A percentile compares a stretch with the other conserved stretches of the same genome.
These are phyloP conservation scores for Chaetomium sp. DNA, from an alignment of 2,329 filamentous ascomycete genomes.

Conservation along the genomic window DNA sequence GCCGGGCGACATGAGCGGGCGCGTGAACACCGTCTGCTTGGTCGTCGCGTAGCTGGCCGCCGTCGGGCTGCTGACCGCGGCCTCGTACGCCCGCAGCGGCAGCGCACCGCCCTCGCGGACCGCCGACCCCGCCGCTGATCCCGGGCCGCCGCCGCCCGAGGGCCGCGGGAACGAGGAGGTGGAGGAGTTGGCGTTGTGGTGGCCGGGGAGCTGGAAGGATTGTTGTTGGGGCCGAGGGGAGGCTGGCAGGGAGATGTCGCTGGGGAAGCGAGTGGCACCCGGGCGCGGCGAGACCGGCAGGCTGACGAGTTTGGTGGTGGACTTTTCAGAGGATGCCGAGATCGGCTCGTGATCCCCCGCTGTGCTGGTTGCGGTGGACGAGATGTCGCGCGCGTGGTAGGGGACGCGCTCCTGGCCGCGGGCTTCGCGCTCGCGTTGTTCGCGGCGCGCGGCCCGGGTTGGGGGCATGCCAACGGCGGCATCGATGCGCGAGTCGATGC, in stretches of 20 bases:
- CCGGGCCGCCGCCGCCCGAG: conserved; percentile 11
- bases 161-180: conserved; percentile 9
- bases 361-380: conserved; percentile 36
- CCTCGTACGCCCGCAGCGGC: conserved; percentile 64
- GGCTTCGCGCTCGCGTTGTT: conserved; percentile 22
- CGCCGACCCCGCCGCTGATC: conserved; percentile 56
- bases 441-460: conserved; percentile 21
- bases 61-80: conserved; percentile 55
- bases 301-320: conserved; percentile 54
- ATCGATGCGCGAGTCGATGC: conserved; percentile 60
- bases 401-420: conserved; percentile 19
- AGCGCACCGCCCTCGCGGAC: conserved; percentile 60
- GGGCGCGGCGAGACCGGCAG: conserved; percentile 57
- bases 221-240: conserved; percentile 50
- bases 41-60: conserved; percentile 51
- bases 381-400: conserved; percentile 31
- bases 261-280: conserved; percentile 42
- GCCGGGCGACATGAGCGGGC: conserved; percentile 40
- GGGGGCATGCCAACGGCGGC: conserved; percentile 40
- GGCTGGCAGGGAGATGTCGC: conserved; percentile 52
- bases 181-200: conserved; percentile 31
- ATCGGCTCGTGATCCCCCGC: conserved; percentile 50
- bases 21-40: conserved; percentile 67
- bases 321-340: conserved; percentile 56
- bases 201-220: conserved; percentile 46